Evolutionary conservation across 208 protist genomes (phyloP).

Genomic region (Trypanosomatidae sp.): DNA sequence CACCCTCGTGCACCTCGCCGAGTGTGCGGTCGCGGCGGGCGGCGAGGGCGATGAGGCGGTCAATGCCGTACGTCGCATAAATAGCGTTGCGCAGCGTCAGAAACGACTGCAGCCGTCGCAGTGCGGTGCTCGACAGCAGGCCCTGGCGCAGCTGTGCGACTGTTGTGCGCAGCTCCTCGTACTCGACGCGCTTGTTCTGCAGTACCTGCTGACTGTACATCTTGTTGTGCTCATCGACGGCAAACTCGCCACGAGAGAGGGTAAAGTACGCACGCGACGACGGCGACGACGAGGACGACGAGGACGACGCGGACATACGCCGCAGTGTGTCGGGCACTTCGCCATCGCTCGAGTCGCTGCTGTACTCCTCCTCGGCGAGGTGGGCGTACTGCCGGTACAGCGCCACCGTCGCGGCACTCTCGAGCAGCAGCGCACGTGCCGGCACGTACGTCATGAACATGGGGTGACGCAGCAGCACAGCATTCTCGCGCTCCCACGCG

Average conservation of each 20-base stretch:
- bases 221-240: slow-evolving; percentile 73
- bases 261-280: too few species aligned
- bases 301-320: too few species aligned
- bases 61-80: slow-evolving; percentile 51
- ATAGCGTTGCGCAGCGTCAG: slow-evolving; percentile 45
- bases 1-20: slow-evolving; percentile 52
- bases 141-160: slow-evolving; percentile 28
- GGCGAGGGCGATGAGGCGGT: slow-evolving; percentile 65
- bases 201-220: slow-evolving; percentile 82
- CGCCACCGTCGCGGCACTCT: slow-evolving; percentile 65
- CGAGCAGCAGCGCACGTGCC: slow-evolving; percentile 53
- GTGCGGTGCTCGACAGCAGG: slow-evolving; percentile 29
- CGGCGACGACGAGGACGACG: too few species aligned
- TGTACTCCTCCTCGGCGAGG: slow-evolving; percentile 62
- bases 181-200: slow-evolving; percentile 74
- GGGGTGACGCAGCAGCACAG: slow-evolving; percentile 64
- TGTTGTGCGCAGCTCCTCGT: slow-evolving; percentile 61
- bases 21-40: slow-evolving; percentile 50
- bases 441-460: slow-evolving; percentile 82
- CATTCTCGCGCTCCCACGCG: slow-evolving; percentile 66
- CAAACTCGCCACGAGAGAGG: slow-evolving; percentile 29
- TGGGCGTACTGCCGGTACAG: slow-evolving; percentile 76
- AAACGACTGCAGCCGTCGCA: slow-evolving; percentile 47
- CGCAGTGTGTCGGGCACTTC: slow-evolving; percentile 54
- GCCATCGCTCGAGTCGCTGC: slow-evolving; percentile 64